Base-by-base conservation (phyloP, 2,329 filamentous ascomycete species). In the Xylaria sp. region DNA sequence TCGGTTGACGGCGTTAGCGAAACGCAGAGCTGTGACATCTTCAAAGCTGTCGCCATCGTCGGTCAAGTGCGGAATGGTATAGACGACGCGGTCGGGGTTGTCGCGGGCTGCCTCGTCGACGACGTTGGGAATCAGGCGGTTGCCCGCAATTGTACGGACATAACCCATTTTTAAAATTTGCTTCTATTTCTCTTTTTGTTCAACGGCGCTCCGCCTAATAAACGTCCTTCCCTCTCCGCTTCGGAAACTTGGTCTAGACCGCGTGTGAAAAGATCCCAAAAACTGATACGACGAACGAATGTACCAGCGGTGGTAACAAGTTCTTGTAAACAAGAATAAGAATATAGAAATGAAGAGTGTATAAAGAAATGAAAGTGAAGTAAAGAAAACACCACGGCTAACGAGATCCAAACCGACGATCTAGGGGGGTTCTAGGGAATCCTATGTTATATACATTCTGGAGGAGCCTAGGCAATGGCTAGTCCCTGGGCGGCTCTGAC, bases 1-100 rank as follows among this genome's bases (percentile, higher is more conserved):
- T 5, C 73, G 62, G 58, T 74, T 74, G 33, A 74, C 66, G 36
- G 71, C 73, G 64, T 74, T 74, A 63, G 73, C 71, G 67, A 74
- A 74, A 20, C 68, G 70, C 18, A 70, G 57, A 20, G 73, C 73
- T 5, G 73, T 71, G 43, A 74, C 67, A 36, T 74, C 70, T 58
- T 73, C 73, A 63, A 74, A 74, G 54, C 68, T 70, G 62, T 74
- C 73, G 48, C 71, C 71, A 10, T 67, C 9, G 57, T 74, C 73
- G 64, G 64, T 70, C 61, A 74, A 65, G 62, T 74, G 72, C 1
- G 72, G 72, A 28, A 74, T 70, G 18, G 72, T 74, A 60, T 74
- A 74, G 31, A 74, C 72, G 41, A 73, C 67, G 25, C 60, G 72
- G 46, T 74, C 68, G 28, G 72, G 72, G 31, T 61, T 65, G 25